phyloP scores from a whole-genome alignment of 257 asterid species.

The Henckelia pumila region DNA sequence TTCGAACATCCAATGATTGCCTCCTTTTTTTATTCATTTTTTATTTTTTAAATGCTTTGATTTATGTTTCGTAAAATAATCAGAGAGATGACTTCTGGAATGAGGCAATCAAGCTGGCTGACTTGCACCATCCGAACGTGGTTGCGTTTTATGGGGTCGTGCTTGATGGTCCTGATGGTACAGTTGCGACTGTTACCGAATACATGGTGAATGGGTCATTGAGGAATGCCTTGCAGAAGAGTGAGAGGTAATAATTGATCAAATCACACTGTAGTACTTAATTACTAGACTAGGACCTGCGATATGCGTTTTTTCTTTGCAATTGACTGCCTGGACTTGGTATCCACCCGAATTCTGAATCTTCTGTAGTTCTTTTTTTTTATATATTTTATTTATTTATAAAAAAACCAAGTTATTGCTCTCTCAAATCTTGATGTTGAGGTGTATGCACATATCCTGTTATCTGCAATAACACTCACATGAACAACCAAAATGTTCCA shows the following conservation, averaged over 20 bases:
- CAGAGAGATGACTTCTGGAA: conserved; percentile 99
- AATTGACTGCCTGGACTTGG: not conserved
- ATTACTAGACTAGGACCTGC: not conserved
- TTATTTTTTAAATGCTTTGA: no score
- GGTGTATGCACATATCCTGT: not conserved
- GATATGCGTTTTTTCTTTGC: not conserved
- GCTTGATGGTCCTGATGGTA: conserved; percentile 91
- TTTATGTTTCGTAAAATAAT: conserved; percentile 22
- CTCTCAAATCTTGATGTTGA: conserved; percentile 7
- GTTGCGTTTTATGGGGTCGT: conserved; percentile 99
- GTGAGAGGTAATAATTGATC: conserved; percentile 58
- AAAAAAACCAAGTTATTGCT: not conserved
- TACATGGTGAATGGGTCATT: conserved; percentile 97
- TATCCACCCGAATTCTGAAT: not conserved
- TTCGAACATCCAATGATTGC: not conserved
- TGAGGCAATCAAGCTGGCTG: conserved; percentile 97
- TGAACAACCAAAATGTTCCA: conserved; percentile 6
- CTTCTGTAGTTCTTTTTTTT: not conserved
- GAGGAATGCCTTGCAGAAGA: conserved; percentile 85
- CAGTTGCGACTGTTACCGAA: conserved; percentile 96
- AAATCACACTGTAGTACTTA: conserved; percentile 1
- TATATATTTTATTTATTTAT: no score
- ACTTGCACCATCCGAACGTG: conserved; percentile 97
- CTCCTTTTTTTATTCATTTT: not conserved
- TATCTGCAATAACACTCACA: not conserved